Percentiles rank a stretch among this genome's conserved stretches.
phyloP scores from a whole-genome alignment of 441 rosid genomes.

The Monsonia emarginata region DNA sequence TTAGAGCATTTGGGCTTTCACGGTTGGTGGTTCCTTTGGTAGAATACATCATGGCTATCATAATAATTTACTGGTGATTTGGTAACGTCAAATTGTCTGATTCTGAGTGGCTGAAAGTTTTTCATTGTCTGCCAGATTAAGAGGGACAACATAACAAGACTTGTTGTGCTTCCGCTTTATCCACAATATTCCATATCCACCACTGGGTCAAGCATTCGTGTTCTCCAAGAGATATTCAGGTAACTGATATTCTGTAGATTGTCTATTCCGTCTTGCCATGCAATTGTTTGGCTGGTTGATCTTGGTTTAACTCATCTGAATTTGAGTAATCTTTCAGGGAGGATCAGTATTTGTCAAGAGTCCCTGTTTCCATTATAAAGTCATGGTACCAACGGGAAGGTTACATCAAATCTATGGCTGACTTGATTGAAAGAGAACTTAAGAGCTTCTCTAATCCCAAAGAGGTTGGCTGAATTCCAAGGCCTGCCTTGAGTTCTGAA shows the following conservation, averaged over 20 bases:
- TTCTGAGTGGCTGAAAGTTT: neutral
- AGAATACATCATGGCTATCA: neutral
- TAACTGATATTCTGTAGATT: conserved; percentile 11
- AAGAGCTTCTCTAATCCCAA: conserved; percentile 49
- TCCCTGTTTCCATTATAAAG: conserved; percentile 66
- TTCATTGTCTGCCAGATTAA: conserved; percentile 48
- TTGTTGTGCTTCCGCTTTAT: conserved; percentile 86
- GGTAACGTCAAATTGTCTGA: neutral
- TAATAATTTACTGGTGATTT: neutral
- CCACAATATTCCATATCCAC: conserved; percentile 92
- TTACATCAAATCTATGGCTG: conserved; percentile 77
- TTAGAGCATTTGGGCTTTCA: neutral
- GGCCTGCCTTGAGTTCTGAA: neutral
- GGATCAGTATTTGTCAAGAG: conserved; percentile 58
- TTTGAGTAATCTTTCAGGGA: conserved; percentile 37
- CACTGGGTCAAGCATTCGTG: conserved; percentile 86
- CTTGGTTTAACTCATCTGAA: conserved; percentile 15
- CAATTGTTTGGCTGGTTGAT: neutral
- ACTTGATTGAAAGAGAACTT: conserved; percentile 69
- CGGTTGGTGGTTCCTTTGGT: neutral
- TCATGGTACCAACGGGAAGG: conserved; percentile 92
- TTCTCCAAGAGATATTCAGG: conserved; percentile 62
- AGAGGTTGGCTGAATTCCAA: conserved; percentile 39
- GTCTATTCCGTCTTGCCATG: neutral
- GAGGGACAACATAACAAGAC: conserved; percentile 65